Conservation (phyloP, 495 filamentous ascomycete genomes). For the Podospora pseudocomata region DNA sequence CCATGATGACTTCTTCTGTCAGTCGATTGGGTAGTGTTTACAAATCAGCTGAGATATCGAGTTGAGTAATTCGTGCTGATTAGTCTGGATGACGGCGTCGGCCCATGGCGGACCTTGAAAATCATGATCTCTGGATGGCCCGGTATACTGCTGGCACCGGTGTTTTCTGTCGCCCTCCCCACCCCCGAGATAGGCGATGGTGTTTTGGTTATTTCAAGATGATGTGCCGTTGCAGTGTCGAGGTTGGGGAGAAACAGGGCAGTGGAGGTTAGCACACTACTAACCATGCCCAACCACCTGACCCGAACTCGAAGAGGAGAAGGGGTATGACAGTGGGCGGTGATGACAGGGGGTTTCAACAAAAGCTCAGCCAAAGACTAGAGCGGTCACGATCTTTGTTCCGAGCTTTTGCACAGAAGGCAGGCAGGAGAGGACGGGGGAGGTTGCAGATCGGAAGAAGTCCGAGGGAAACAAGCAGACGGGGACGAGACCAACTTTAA, state of each 20-base stretch:
- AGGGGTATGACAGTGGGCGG: neutral
- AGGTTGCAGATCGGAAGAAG: neutral
- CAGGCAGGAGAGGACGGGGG: neutral
- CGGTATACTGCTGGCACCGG: neutral
- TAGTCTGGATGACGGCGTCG: slow-evolving; percentile 7
- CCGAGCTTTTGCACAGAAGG: neutral
- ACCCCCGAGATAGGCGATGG: too few relatives aligned
- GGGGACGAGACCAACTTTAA: neutral
- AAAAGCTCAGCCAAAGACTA: neutral
- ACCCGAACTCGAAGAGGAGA: neutral
- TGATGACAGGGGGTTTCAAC: neutral
- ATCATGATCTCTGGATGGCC: slow-evolving; percentile 17
- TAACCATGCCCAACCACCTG: neutral
- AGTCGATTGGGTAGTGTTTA: neutral
- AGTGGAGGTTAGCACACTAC: neutral
- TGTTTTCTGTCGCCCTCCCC: too few relatives aligned
- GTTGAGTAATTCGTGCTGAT: neutral
- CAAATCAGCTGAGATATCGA: neutral
- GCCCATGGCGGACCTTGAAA: slow-evolving; percentile 19
- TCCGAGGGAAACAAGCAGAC: neutral
- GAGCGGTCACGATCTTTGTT: neutral
- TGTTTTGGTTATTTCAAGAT: neutral
- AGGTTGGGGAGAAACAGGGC: neutral
- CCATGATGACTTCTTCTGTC: neutral
- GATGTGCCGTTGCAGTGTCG: too few relatives aligned